phyloP scores from a whole-genome alignment of 768 basidiomycete species.

The Psilocybe azurescens region DNA sequence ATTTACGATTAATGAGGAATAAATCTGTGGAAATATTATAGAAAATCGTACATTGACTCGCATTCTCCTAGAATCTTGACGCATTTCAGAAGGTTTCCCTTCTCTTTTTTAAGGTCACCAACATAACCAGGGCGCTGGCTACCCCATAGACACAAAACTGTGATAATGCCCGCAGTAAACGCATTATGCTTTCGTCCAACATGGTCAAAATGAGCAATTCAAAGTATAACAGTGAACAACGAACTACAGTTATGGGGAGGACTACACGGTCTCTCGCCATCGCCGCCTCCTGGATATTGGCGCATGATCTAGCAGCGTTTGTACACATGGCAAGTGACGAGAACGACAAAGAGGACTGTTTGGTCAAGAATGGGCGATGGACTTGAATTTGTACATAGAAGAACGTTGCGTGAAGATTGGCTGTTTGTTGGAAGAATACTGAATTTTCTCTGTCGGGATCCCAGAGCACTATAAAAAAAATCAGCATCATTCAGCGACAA shows the following conservation, averaged over 20 bases:
- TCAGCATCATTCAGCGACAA: background rate
- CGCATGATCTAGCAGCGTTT: slow-evolving; percentile 80
- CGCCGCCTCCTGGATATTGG: slow-evolving; percentile 66
- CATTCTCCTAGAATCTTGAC: background rate
- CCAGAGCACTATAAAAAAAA: slow-evolving; percentile 47
- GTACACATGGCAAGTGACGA: slow-evolving; percentile 80
- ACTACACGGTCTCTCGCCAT: background rate
- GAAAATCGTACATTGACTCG: background rate
- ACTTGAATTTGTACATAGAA: slow-evolving; percentile 74
- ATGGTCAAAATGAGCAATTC: background rate
- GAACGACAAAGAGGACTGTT: slow-evolving; percentile 52
- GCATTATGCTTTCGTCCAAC: background rate
- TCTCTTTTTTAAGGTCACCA: slow-evolving; percentile 1
- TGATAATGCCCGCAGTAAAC: slow-evolving; percentile 5
- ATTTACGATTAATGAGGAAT: background rate
- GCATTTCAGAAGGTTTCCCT: slow-evolving; percentile 2
- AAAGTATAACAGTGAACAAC: background rate
- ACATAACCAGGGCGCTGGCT: background rate
- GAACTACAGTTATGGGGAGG: background rate
- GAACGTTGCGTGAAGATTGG: slow-evolving; percentile 50
- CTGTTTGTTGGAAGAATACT: slow-evolving; percentile 64
- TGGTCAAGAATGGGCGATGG: slow-evolving; percentile 80
- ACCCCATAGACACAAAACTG: background rate
- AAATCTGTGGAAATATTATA: background rate
- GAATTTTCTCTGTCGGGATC: slow-evolving; percentile 49